phyloP scores from a whole-genome alignment of 129 eudicot species.

The Escallonia rubra region DNA sequence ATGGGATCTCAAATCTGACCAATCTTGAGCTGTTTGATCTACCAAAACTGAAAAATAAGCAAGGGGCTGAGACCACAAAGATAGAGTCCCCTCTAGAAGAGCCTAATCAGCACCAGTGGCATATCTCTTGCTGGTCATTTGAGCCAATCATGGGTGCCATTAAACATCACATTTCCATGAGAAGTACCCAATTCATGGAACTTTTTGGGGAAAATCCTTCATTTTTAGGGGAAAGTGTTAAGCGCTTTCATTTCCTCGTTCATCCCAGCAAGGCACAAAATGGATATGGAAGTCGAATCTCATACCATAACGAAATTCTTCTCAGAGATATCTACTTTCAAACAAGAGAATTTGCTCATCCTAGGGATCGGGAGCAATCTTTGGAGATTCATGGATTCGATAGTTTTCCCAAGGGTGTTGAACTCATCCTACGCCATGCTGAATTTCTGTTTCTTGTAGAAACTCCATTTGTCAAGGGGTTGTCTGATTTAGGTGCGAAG shows the following conservation, averaged over 20 bases:
- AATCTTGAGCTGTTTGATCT: slow-evolving; percentile 18
- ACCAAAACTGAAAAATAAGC: background rate
- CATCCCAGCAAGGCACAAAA: slow-evolving; percentile 6
- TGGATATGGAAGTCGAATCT: background rate
- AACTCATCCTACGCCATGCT: slow-evolving; percentile 8
- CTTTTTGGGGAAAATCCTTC: slow-evolving; percentile 2
- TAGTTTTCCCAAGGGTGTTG: slow-evolving; percentile 11
- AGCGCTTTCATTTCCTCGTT: slow-evolving; percentile 13
- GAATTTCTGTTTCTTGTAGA: slow-evolving; percentile 16
- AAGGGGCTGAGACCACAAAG: background rate
- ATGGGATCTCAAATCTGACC: slow-evolving; percentile 13
- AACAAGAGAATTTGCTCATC: slow-evolving; percentile 1
- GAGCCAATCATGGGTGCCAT: background rate
- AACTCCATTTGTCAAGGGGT: slow-evolving; percentile 9
- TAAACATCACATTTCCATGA: slow-evolving; percentile 2
- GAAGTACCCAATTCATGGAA: slow-evolving; percentile 2
- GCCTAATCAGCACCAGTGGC: slow-evolving; percentile 11
- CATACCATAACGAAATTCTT: background rate
- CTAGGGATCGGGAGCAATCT: background rate
- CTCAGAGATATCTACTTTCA: slow-evolving; percentile 12
- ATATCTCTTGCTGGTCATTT: slow-evolving; percentile 8
- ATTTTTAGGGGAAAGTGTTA: slow-evolving; percentile 8
- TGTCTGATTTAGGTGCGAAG: slow-evolving; percentile 15
- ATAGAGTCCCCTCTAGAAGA: background rate
- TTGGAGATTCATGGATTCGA: slow-evolving; percentile 21